Percentiles rank a stretch among this genome's conserved stretches.
Conservation (phyloP, 2,329 filamentous ascomycete genomes). For the Pyrenochaeta sp. region DNA sequence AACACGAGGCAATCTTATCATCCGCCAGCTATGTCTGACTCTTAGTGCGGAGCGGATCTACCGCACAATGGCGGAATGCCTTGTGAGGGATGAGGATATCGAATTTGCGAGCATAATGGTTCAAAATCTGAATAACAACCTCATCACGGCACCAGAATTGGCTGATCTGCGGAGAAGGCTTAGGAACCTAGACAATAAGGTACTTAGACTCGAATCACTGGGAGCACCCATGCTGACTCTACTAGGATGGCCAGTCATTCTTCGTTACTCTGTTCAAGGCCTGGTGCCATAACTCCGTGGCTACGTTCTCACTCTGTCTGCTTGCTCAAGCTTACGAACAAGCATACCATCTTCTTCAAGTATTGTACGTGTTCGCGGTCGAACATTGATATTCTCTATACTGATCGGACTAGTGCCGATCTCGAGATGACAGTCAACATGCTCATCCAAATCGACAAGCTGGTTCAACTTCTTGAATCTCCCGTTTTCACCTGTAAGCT, state of each 20-base stretch:
- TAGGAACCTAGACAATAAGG: conserved; percentile 84
- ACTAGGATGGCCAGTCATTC: conserved; percentile 85
- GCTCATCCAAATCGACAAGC: conserved; percentile 97
- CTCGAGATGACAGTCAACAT: conserved; percentile 99
- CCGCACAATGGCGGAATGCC: conserved; percentile 91
- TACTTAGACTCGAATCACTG: conserved; percentile 41
- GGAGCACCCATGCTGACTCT: conserved; percentile 42
- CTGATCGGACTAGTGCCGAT: conserved; percentile 73
- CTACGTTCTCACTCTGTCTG: conserved; percentile 94
- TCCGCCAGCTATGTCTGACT: conserved; percentile 91
- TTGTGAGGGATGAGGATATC: conserved; percentile 97
- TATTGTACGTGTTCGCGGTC: conserved; percentile 71
- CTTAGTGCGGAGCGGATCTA: conserved; percentile 96
- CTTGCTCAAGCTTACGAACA: conserved; percentile 98
- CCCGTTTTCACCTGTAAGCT: conserved; percentile 93
- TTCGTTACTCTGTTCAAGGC: conserved; percentile 94
- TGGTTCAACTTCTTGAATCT: conserved; percentile 95
- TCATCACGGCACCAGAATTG: conserved; percentile 95
- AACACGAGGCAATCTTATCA: conserved; percentile 93
- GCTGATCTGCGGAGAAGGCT: conserved; percentile 89
- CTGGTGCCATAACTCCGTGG: conserved; percentile 98
- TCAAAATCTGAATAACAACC: conserved; percentile 98
- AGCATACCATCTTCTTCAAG: conserved; percentile 92
- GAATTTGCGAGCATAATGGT: conserved; percentile 99
- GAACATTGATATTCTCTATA: conserved; percentile 5